Evolutionary conservation across 768 basidiomycete species (phyloP).

Genomic region (Auricularia cornea): DNA sequence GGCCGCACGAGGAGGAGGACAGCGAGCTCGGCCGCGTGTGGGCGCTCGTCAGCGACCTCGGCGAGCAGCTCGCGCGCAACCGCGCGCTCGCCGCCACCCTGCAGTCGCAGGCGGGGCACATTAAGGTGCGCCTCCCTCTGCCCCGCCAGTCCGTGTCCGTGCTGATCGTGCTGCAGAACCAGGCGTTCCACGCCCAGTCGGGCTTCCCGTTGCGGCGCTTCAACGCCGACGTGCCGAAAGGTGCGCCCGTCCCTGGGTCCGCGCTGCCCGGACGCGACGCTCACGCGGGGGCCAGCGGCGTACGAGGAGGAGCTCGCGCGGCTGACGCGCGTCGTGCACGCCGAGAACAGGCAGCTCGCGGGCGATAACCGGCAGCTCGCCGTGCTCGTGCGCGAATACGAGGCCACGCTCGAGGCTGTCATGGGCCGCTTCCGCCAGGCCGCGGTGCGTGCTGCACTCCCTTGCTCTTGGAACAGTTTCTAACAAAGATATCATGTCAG

Average conservation of each 20-base stretch:
- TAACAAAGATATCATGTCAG: conserved; percentile 33
- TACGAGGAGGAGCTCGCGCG: conserved; percentile 85
- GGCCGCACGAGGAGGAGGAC: background rate
- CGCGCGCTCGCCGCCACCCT: conserved; percentile 61
- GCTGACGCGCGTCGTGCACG: conserved; percentile 69
- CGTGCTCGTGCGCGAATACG: conserved; percentile 88
- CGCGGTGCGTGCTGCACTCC: conserved; percentile 53
- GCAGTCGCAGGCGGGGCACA: conserved; percentile 61
- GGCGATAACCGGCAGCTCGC: conserved; percentile 96
- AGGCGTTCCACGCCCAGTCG: background rate
- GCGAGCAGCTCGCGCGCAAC: conserved; percentile 77
- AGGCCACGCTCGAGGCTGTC: conserved; percentile 88
- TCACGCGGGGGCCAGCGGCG: conserved; percentile 39
- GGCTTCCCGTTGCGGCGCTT: background rate
- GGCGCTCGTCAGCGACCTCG: conserved; percentile 60
- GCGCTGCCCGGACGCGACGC: no score
- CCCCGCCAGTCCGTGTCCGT: background rate
- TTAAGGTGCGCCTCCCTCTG: conserved; percentile 49
- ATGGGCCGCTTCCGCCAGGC: conserved; percentile 89
- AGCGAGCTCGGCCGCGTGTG: conserved; percentile 25
- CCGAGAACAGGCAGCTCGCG: conserved; percentile 77
- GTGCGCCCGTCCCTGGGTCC: background rate
- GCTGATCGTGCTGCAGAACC: background rate
- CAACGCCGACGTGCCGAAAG: background rate
- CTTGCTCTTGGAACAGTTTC: background rate